Evolutionary conservation across 73 alveolate species (phyloP).

Genomic region (Paramecium biaurelia): DNA sequence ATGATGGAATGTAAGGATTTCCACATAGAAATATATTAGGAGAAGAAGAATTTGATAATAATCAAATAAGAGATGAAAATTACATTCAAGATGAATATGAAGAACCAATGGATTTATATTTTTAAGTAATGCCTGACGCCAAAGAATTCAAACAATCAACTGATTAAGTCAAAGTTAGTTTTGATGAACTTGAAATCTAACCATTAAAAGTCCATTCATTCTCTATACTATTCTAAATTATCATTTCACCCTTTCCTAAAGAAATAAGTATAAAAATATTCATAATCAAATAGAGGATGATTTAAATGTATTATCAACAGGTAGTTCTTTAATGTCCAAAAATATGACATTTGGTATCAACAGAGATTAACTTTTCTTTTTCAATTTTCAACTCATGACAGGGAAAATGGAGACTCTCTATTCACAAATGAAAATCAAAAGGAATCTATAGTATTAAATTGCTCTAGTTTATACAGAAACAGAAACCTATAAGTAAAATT

Average conservation of each 20-base stretch:
- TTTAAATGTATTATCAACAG: conserved; percentile 15
- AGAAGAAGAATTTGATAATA: not conserved
- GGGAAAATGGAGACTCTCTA: conserved; percentile 38
- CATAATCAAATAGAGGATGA: conserved; percentile 17
- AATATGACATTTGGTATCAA: conserved; percentile 39
- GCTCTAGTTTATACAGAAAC: conserved; percentile 14
- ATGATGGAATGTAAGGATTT: not conserved
- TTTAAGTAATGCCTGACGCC: not conserved
- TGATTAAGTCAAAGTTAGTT: conserved; percentile 37
- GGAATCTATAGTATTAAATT: not conserved
- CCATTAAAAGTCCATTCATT: conserved; percentile 38
- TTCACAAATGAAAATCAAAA: conserved; percentile 28
- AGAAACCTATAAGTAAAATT: not conserved
- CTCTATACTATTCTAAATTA: not conserved
- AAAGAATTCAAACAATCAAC: conserved; percentile 21
- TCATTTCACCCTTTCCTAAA: conserved; percentile 33
- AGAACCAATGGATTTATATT: conserved; percentile 45
- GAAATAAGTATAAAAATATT: conserved; percentile 20
- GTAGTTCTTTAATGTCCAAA: conserved; percentile 36
- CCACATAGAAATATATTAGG: not conserved
- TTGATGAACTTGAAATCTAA: conserved; percentile 45
- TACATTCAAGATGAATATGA: conserved; percentile 37
- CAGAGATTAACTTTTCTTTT: not conserved
- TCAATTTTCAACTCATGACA: not conserved
- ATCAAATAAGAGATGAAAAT: not conserved